Percentiles rank a stretch among this genome's conserved stretches.
Evolutionary conservation across 306 rosid species (phyloP).

Genomic region (Cucurbita argyrosperma): DNA sequence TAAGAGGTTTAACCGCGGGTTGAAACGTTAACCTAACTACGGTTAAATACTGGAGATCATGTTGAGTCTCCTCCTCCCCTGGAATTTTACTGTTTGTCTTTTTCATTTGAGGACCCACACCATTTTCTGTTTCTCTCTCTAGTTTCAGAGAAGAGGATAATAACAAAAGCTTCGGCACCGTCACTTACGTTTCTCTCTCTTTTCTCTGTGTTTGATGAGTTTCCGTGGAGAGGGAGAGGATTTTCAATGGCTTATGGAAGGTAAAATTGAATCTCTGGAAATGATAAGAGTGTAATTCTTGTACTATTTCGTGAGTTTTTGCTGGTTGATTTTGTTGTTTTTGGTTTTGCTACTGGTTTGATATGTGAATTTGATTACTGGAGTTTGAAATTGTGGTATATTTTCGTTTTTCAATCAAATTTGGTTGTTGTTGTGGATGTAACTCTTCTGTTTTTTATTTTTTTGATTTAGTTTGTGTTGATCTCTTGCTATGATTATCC

Average conservation of each 20-base stretch:
- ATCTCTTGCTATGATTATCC: neutral
- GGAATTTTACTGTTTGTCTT: constrained; percentile 7
- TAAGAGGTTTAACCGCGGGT: constrained; percentile 4
- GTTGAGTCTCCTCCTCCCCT: constrained; percentile 5
- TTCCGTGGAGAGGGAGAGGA: neutral
- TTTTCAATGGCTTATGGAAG: constrained; percentile 2
- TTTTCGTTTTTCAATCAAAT: neutral
- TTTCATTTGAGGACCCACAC: neutral
- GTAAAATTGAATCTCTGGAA: neutral
- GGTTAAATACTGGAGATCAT: constrained; percentile 3
- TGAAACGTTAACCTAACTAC: constrained; percentile 2
- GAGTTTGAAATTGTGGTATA: neutral
- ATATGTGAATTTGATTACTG: neutral
- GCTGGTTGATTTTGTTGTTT: neutral
- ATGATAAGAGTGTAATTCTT: neutral
- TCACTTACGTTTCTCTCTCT: neutral
- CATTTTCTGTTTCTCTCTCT: neutral
- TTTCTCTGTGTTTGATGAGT: neutral
- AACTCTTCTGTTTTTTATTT: neutral
- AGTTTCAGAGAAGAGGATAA: neutral
- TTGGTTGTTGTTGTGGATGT: neutral
- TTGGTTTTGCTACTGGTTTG: neutral
- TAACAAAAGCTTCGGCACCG: constrained; percentile 5
- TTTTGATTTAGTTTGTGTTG: neutral
- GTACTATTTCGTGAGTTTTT: neutral